phyloP scores from a whole-genome alignment of 176 grass and related monocot genomes.

The Melocanna baccifera region DNA sequence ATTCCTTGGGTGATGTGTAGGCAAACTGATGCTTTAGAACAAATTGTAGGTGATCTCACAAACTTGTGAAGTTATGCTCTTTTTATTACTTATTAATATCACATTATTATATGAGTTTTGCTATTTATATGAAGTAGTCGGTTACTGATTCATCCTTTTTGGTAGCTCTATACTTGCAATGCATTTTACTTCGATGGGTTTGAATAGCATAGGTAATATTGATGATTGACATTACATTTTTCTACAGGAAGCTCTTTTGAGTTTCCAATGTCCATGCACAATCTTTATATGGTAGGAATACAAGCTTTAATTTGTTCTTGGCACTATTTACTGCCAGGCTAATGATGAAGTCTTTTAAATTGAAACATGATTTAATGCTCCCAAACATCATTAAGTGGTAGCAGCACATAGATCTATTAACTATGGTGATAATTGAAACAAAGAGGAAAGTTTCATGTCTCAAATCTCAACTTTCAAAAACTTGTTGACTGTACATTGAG shows the following conservation, averaged over 20 bases:
- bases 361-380: not conserved
- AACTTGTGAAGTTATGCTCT: slow-evolving; percentile 9
- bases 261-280: not conserved
- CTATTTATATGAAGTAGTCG: slow-evolving; percentile 1
- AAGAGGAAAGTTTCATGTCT: not conserved
- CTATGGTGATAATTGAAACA: not conserved
- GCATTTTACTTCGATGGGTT: slow-evolving; percentile 85
- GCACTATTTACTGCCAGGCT: too few relatives aligned
- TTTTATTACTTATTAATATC: slow-evolving; percentile 20
- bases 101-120: not conserved
- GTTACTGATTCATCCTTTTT: slow-evolving; percentile 22
- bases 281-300: not conserved
- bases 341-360: too few relatives aligned
- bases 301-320: too few relatives aligned
- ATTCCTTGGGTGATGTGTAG: slow-evolving; percentile 94
- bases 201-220: not conserved
- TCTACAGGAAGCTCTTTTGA: not conserved
- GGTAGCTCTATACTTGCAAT: slow-evolving; percentile 87
- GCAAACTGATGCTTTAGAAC: slow-evolving; percentile 86
- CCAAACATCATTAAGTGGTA: not conserved
- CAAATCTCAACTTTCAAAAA: too few relatives aligned
- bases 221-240: not conserved
- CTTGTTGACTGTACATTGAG: too few relatives aligned
- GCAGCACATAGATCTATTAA: not conserved
- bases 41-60: slow-evolving; percentile 58